These are phyloP conservation scores for Furcasterigmium furcatum DNA, from an alignment of 2,329 filamentous ascomycete species.

Conservation along the genomic window DNA sequence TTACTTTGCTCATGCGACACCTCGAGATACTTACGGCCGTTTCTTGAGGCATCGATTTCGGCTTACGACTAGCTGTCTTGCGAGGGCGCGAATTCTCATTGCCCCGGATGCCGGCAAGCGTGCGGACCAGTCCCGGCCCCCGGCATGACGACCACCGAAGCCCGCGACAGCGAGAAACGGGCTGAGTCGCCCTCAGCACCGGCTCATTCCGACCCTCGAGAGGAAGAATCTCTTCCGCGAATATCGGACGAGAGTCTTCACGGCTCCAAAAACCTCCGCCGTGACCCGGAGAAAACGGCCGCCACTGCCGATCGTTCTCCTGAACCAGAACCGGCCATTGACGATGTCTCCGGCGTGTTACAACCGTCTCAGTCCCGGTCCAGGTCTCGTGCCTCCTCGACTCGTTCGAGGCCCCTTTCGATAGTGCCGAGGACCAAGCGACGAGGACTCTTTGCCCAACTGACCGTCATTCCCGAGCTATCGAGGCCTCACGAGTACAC, in stretches of 20 bases:
- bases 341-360: not conserved
- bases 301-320: not conserved
- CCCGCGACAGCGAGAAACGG: not conserved
- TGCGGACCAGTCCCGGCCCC: not conserved
- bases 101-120: not conserved
- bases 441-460: conserved; percentile 68
- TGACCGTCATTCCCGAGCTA: conserved; percentile 76
- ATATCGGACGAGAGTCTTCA: not conserved
- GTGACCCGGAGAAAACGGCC: conserved; percentile 1
- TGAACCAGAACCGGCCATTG: conserved; percentile 1
- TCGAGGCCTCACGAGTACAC: conserved; percentile 72
- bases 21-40: too few relatives aligned
- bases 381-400: conserved; percentile 32
- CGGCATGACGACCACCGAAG: not conserved
- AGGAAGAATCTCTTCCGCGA: not conserved
- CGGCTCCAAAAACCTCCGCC: not conserved
- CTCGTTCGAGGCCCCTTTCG: conserved; percentile 29
- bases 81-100: not conserved
- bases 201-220: not conserved
- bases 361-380: conserved; percentile 10
- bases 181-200: not conserved
- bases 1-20: too few relatives aligned
- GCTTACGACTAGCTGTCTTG: too few relatives aligned
- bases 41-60: too few relatives aligned
- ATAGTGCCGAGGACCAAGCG: conserved; percentile 47